A percentile compares a stretch with the other conserved stretches of the same genome.
Conservation (phyloP, 805 yeast species). For the Myxozyma melibiosi region DNA sequence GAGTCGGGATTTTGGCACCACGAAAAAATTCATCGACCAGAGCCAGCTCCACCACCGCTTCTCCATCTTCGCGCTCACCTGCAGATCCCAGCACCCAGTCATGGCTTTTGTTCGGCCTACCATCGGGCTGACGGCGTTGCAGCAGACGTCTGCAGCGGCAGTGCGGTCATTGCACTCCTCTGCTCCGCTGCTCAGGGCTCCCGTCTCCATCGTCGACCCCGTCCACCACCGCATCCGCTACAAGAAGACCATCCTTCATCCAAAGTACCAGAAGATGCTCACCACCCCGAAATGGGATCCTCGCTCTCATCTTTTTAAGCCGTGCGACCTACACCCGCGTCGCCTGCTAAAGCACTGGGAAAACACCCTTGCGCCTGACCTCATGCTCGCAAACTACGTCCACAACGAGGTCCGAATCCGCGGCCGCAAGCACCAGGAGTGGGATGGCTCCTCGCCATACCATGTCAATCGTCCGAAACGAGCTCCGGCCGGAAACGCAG, state of each 20-base stretch:
- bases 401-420: conserved; percentile 47
- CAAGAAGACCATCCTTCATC: conserved; percentile 72
- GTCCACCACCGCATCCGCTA: conserved; percentile 87
- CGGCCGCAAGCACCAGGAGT: conserved; percentile 76
- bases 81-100: not conserved
- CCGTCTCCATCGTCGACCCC: conserved; percentile 78
- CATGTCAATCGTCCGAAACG: conserved; percentile 78
- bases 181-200: conserved; percentile 46
- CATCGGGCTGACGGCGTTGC: not conserved
- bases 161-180: conserved; percentile 15
- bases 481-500: conserved; percentile 74
- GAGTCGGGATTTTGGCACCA: not conserved
- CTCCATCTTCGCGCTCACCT: not conserved
- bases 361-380: conserved; percentile 73
- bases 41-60: not conserved
- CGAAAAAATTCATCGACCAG: conserved; percentile 4
- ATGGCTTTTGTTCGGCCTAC: not conserved
- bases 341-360: conserved; percentile 75
- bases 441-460: conserved; percentile 89
- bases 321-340: conserved; percentile 74
- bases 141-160: not conserved
- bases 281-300: conserved; percentile 71
- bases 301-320: conserved; percentile 75
- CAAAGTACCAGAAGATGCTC: conserved; percentile 65
- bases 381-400: conserved; percentile 72